Evolutionary conservation across 2,329 filamentous ascomycete species (phyloP).

Genomic region (Xylaria polymorpha): DNA sequence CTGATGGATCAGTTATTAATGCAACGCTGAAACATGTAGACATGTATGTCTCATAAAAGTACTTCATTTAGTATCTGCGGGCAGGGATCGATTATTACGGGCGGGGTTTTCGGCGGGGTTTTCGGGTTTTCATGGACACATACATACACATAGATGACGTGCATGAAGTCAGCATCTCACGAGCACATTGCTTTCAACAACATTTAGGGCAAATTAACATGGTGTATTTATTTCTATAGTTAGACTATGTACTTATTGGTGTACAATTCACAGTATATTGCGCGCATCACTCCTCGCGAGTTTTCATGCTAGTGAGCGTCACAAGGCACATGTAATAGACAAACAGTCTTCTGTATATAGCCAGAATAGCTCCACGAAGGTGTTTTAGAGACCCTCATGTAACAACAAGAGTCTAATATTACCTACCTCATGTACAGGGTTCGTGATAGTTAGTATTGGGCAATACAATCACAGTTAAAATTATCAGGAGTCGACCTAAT

Average conservation of each 20-base stretch:
- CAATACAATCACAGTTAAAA: not conserved
- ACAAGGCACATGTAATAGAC: too few species aligned
- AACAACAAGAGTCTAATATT: too few species aligned
- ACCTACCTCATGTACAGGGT: too few species aligned
- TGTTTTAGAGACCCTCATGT: too few species aligned
- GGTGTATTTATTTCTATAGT: not conserved
- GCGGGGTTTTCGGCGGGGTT: not conserved
- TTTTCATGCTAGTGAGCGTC: too few species aligned
- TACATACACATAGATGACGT: not conserved
- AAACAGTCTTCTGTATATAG: too few species aligned
- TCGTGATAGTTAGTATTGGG: not conserved
- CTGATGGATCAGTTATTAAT: slow-evolving; percentile 44
- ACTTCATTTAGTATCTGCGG: not conserved
- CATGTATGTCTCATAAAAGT: not conserved
- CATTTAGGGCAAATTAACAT: not conserved
- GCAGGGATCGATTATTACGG: not conserved
- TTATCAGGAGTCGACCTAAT: not conserved
- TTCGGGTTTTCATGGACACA: not conserved
- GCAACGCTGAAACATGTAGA: slow-evolving; percentile 3
- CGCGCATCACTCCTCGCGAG: too few species aligned
- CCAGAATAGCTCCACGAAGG: too few species aligned
- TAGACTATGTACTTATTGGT: not conserved
- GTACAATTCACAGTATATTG: not conserved
- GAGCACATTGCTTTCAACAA: not conserved
- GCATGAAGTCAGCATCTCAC: slow-evolving; percentile 9